Base-by-base conservation (phyloP, 768 basidiomycete species). In the Infundibulicybe gibba region DNA sequence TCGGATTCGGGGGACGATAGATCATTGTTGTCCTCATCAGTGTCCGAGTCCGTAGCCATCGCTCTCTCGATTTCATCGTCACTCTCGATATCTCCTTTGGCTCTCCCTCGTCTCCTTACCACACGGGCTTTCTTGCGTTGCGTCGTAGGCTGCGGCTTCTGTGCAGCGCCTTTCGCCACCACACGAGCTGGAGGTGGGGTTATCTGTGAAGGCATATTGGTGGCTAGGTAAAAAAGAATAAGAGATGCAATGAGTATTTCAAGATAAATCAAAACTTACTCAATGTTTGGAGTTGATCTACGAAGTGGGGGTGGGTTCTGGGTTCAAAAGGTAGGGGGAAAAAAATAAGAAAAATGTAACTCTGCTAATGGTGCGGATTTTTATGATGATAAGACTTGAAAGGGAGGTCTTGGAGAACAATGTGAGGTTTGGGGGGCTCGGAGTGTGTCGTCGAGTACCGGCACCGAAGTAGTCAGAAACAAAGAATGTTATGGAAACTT, bases 31-130 rank as follows among this genome's bases (percentile, higher is more conserved):
- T 25, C 25, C 49, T 79, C 77, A 40, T 79, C 80, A 40, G 81
- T 82, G 48, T 86, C 87, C 9, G 87, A 84, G 64, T 88, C 87
- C 16, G 86, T 80, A 53, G 71, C 79, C 5, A 70, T 73, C 64
- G 86, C 87, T 49, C 89, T 76, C 68, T 79, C 79, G 44, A 90
- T 73, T 63, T 90, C 88, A 21, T 90, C 88, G 56, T 90, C 89
- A 52, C 86, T 89, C 44, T 80, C 83, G 25, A 83, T 69, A 32
- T 66, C 74, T 47, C 71, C 71, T 54, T 70, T 75, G 3, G 70
- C 83, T 57, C 85, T 74, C 32, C 85, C 85, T 55, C 87, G 72
- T 49, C 87, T 77, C 58, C 80, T 79, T 38, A 76, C 70, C 41
- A 75, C 57, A 52, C 72, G 66, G 51, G 67, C 70, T 60, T 74